phyloP scores from a whole-genome alignment of 2,329 filamentous ascomycete genomes.

The Rhinocladiella similis region DNA sequence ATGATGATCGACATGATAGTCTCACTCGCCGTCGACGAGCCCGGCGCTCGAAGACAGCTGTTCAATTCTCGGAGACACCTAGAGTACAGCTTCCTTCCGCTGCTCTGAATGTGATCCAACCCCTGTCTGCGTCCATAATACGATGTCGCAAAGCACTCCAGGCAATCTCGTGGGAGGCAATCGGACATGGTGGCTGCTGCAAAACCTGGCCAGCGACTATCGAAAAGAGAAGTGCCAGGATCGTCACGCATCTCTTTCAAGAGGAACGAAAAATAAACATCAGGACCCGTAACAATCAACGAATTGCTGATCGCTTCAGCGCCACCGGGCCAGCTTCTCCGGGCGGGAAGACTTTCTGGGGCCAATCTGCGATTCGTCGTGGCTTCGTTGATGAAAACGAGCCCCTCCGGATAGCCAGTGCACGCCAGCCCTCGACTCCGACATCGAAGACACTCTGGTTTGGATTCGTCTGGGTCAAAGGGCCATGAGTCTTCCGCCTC shows the following conservation, averaged over 20 bases:
- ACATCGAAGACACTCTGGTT: conserved; percentile 5
- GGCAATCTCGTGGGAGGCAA: conserved; percentile 1
- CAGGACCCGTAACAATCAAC: not conserved
- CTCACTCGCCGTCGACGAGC: not conserved
- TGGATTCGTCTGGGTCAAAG: conserved; percentile 6
- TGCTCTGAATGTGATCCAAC: not conserved
- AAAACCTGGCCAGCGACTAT: conserved; percentile 5
- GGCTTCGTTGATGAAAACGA: conserved; percentile 5
- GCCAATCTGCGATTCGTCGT: not conserved
- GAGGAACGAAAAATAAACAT: conserved; percentile 5
- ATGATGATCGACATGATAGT: conserved; percentile 4
- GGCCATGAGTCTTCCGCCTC: no score
- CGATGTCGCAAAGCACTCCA: conserved; percentile 4
- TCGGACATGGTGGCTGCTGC: not conserved
- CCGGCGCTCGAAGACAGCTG: not conserved
- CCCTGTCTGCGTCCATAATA: conserved; percentile 1
- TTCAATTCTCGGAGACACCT: conserved; percentile 1
- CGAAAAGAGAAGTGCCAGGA: not conserved
- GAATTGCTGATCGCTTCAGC: not conserved
- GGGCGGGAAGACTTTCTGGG: no score
- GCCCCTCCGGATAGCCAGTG: not conserved
- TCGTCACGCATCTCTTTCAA: not conserved
- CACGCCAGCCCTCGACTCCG: not conserved
- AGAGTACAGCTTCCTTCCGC: conserved; percentile 3
- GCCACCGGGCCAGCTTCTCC: no score